A percentile compares a stretch with the other conserved stretches of the same genome.
Conservation (phyloP, 345 rosid genomes). For the Aquilaria yunnanensis region DNA sequence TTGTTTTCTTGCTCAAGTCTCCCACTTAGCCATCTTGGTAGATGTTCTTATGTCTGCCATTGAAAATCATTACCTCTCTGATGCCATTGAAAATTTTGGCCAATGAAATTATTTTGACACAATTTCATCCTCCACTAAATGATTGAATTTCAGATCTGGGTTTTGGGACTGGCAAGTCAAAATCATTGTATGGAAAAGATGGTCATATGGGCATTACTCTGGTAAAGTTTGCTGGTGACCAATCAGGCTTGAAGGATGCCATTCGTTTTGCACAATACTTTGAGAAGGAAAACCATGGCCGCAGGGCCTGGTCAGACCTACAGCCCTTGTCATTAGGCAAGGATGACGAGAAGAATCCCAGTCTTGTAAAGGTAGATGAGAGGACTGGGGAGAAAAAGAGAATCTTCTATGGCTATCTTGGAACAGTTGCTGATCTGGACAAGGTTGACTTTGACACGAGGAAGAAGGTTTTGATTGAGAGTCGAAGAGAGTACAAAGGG, state of each 20-base stretch:
- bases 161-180: constrained; percentile 73
- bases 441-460: constrained; percentile 76
- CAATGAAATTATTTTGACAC: neutral
- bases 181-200: constrained; percentile 83
- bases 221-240: constrained; percentile 62
- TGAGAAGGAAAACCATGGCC: constrained; percentile 75
- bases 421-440: constrained; percentile 61
- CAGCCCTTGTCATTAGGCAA: constrained; percentile 52
- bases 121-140: constrained; percentile 15
- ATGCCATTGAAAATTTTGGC: neutral
- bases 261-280: constrained; percentile 66
- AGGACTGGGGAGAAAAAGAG: constrained; percentile 70
- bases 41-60: no score
- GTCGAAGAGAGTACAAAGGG: constrained; percentile 49
- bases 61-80: no score
- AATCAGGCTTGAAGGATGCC: constrained; percentile 73
- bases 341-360: constrained; percentile 72
- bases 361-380: constrained; percentile 61
- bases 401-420: constrained; percentile 81
- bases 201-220: constrained; percentile 87
- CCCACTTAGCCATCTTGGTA: no score
- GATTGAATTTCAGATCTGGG: constrained; percentile 68
- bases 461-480: constrained; percentile 70
- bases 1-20: no score
- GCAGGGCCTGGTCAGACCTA: constrained; percentile 63